Percentiles rank a stretch among this genome's conserved stretches.
These are phyloP conservation scores for Malbranchea zuffiana DNA, from an alignment of 2,329 filamentous ascomycete genomes.

Conservation along the genomic window DNA sequence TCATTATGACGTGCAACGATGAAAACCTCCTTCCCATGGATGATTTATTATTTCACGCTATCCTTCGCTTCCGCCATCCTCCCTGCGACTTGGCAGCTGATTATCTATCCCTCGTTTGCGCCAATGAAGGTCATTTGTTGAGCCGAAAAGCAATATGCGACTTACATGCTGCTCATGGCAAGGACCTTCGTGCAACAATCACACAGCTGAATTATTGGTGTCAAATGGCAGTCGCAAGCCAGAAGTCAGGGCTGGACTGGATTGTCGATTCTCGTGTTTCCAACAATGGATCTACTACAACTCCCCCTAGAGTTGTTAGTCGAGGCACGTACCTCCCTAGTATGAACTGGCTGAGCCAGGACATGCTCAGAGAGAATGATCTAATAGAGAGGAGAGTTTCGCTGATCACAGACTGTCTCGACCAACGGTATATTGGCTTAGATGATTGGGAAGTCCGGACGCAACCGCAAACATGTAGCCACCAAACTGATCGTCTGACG, in stretches of 20 bases:
- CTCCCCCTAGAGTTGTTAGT: conserved; percentile 67
- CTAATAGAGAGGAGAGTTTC: conserved; percentile 48
- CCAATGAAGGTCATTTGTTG: conserved; percentile 78
- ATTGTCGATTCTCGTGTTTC: conserved; percentile 71
- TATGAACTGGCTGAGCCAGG: conserved; percentile 65
- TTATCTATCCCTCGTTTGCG: conserved; percentile 69
- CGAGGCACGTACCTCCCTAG: conserved; percentile 63
- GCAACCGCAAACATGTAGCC: conserved; percentile 5
- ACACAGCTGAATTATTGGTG: conserved; percentile 92
- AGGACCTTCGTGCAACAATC: conserved; percentile 70
- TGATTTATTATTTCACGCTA: conserved; percentile 67
- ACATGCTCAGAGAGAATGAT: conserved; percentile 39
- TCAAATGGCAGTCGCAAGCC: conserved; percentile 84
- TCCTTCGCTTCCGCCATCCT: conserved; percentile 63
- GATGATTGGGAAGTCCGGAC: conserved; percentile 43
- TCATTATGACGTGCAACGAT: conserved; percentile 91
- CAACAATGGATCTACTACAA: conserved; percentile 56
- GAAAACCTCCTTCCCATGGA: conserved; percentile 69
- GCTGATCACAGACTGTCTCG: conserved; percentile 52
- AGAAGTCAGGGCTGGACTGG: conserved; percentile 83
- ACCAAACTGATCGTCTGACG: conserved; percentile 19
- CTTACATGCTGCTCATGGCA: conserved; percentile 57
- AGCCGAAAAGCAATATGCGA: conserved; percentile 53
- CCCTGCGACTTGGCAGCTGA: conserved; percentile 61
- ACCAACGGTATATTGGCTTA: conserved; percentile 56